These are phyloP conservation scores for Jacaranda mimosifolia DNA, from an alignment of 257 asterid species.

Conservation along the genomic window DNA sequence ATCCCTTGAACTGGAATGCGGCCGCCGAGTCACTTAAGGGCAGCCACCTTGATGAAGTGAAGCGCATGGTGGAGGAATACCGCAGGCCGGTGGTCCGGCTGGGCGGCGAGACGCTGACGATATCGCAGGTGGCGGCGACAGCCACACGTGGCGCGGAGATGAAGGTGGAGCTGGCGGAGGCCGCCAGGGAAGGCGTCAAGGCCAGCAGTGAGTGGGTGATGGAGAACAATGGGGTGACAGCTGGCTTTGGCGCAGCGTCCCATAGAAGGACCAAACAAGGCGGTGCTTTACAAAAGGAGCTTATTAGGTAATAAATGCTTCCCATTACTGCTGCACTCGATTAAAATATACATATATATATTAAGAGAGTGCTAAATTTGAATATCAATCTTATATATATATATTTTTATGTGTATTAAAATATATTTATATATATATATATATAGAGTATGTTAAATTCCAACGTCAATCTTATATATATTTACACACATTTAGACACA, in stretches of 20 bases:
- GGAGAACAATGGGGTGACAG: conserved; percentile 47
- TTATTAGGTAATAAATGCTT: conserved; percentile 37
- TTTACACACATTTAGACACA: too few relatives aligned
- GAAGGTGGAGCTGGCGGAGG: conserved; percentile 50
- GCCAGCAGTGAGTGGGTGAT: conserved; percentile 53
- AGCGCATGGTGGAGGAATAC: conserved; percentile 52
- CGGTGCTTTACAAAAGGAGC: conserved; percentile 46
- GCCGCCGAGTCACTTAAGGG: conserved; percentile 43
- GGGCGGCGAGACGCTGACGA: conserved; percentile 47
- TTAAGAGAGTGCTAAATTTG: too few relatives aligned
- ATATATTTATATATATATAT: too few relatives aligned
- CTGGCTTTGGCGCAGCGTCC: conserved; percentile 50
- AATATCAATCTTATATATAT: too few relatives aligned
- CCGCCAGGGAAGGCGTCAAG: conserved; percentile 40
- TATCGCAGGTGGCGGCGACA: conserved; percentile 47
- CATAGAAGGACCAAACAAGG: conserved; percentile 54
- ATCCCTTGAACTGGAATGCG: conserved; percentile 45
- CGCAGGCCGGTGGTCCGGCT: conserved; percentile 43
- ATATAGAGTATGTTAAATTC: too few relatives aligned
- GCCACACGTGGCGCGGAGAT: conserved; percentile 27
- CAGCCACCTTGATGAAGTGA: conserved; percentile 53
- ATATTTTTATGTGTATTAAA: too few relatives aligned
- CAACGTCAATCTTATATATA: too few relatives aligned
- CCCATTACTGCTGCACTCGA: too few relatives aligned
- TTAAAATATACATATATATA: too few relatives aligned